These are phyloP conservation scores for Cladophialophora psammophila DNA, from an alignment of 2,329 filamentous ascomycete genomes.

Conservation along the genomic window DNA sequence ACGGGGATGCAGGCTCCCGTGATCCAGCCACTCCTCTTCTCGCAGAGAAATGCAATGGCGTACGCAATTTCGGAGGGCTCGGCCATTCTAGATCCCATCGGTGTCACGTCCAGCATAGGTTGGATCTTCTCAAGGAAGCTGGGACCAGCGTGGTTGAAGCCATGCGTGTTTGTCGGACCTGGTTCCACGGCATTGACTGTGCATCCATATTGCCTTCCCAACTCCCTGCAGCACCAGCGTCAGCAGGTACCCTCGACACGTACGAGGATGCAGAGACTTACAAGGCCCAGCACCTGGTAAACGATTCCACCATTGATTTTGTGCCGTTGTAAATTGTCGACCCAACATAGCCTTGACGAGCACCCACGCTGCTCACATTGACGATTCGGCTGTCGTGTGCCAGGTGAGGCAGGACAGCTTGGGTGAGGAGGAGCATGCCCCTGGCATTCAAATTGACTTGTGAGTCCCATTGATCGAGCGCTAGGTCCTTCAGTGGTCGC, in stretches of 20 bases:
- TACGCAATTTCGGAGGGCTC: slow-evolving; percentile 57
- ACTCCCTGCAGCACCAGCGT: slow-evolving; percentile 16
- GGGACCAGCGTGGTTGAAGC: slow-evolving; percentile 48
- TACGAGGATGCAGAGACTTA: neutral
- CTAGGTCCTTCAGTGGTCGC: slow-evolving; percentile 43
- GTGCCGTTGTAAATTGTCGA: slow-evolving; percentile 57
- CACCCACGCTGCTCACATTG: slow-evolving; percentile 45
- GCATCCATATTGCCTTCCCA: slow-evolving; percentile 42
- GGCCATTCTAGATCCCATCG: slow-evolving; percentile 53
- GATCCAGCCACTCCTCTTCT: slow-evolving; percentile 56
- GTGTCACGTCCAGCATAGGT: slow-evolving; percentile 55
- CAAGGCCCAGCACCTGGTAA: slow-evolving; percentile 53
- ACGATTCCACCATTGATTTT: slow-evolving; percentile 58
- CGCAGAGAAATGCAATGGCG: slow-evolving; percentile 56
- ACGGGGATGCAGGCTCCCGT: slow-evolving; percentile 53
- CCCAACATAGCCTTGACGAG: slow-evolving; percentile 1
- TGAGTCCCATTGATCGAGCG: slow-evolving; percentile 52
- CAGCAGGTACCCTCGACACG: no score
- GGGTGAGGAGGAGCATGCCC: slow-evolving; percentile 55
- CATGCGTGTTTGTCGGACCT: slow-evolving; percentile 40
- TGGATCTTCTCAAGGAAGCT: slow-evolving; percentile 54
- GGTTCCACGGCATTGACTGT: slow-evolving; percentile 45
- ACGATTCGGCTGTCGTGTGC: slow-evolving; percentile 47
- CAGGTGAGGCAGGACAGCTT: slow-evolving; percentile 44
- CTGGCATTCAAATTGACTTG: slow-evolving; percentile 57